Base-by-base conservation (phyloP, 2,329 filamentous ascomycete species). In the Cercospora sp. region DNA sequence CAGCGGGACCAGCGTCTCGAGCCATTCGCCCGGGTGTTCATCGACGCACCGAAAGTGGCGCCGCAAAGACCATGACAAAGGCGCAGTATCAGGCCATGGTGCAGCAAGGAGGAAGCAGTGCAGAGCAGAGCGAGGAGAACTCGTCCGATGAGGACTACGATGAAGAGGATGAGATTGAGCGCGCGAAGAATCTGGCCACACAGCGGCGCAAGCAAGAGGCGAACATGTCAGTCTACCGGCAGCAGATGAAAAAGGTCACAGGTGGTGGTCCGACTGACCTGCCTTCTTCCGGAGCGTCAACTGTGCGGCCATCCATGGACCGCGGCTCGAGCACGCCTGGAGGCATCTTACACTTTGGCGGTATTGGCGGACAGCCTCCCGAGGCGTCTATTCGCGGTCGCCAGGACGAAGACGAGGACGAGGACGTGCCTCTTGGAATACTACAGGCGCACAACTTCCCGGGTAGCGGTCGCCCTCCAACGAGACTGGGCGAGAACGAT, bases 191-290 rank as follows among this genome's bases (percentile, higher is more conserved):
- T 76, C 85, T 90, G 58, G 88, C 90, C 18, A 91, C 89, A 77
- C 92, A 95, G 77, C 86, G 93, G 70, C 87, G 89, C 75, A 95
- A 94, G 83, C 93, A 97, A 77, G 92, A 96, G 79, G 93, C 93
- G 12, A 92, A 95, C 77, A 90, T 97, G 83, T 87, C 92, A 1
- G 90, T 96, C 1, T 96, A 96, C 79, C 88, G 93, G 67, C 93
- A 97, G 78, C 91, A 95, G 80, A 97, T 96, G 93, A 96, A 94
- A 91, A 96, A 96, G 80, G 91, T 95, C 31, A 96, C 93, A 0
- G 93, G 93, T 59, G 92, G 94, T 73, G 81, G 88, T 23, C 79
- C 84, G 4, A 79, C 84, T 10, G 80, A 82, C 51, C 72, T 80
- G 12, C 78, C 84, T 3, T 73, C 72, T 30, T 68, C 70, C 13